Conservation (phyloP, 176 grass and related monocot genomes). For the Oryza glumipatula region DNA sequence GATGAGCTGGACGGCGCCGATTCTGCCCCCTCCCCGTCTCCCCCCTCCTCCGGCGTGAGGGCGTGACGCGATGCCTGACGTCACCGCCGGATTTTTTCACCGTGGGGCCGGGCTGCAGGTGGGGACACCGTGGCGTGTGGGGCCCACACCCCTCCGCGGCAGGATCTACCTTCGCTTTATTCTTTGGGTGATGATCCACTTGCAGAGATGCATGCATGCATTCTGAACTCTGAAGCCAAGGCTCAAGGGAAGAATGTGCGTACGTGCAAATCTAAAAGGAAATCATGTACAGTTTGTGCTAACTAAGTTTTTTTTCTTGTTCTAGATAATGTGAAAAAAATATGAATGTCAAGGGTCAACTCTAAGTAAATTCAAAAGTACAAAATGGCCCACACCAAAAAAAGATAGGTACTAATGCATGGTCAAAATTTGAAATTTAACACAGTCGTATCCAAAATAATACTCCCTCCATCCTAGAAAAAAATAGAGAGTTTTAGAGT, state of each 20-base stretch:
- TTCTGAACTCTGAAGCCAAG: neutral
- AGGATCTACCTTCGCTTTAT: conserved; percentile 6
- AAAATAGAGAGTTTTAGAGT: too few species aligned
- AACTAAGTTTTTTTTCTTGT: neutral
- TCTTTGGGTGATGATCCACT: neutral
- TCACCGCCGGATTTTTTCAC: conserved; percentile 40
- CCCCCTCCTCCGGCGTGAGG: neutral
- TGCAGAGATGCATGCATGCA: neutral
- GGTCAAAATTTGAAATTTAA: too few species aligned
- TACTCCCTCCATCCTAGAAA: too few species aligned
- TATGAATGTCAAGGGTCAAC: neutral
- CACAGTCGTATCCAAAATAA: too few species aligned
- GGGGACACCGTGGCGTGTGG: conserved; percentile 4
- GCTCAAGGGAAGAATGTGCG: neutral
- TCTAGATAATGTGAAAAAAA: neutral
- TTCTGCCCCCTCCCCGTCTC: conserved; percentile 10
- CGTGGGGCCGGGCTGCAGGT: neutral
- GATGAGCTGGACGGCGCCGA: conserved; percentile 56
- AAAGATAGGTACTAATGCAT: too few species aligned
- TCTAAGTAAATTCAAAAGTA: too few species aligned
- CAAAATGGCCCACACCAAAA: too few species aligned
- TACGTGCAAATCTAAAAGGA: neutral
- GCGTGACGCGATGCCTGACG: conserved; percentile 38
- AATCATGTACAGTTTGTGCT: neutral
- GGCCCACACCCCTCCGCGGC: conserved; percentile 2